phyloP scores from a whole-genome alignment of 768 basidiomycete genomes.

The Tylopilus cervinicoccineus region DNA sequence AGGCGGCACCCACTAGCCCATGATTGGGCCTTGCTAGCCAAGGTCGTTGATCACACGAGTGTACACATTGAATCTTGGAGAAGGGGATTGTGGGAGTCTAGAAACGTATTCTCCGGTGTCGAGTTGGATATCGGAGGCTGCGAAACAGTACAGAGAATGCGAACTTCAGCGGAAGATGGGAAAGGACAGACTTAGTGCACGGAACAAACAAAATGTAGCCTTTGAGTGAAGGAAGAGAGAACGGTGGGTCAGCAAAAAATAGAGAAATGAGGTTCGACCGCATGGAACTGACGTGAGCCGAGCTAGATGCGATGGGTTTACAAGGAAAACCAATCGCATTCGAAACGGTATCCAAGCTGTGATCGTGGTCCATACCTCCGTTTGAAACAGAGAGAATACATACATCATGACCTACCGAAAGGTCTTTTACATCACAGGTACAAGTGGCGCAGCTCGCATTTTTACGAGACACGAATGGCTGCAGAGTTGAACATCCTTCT shows the following conservation, averaged over 20 bases:
- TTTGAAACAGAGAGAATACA: not conserved
- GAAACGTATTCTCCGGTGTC: conserved; percentile 29
- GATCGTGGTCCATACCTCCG: not conserved
- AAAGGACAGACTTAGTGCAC: conserved; percentile 3
- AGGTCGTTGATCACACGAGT: conserved; percentile 45
- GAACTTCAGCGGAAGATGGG: not conserved
- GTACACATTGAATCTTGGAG: conserved; percentile 42
- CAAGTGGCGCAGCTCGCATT: not conserved
- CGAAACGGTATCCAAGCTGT: not conserved
- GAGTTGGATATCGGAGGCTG: conserved; percentile 11
- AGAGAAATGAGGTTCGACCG: not conserved
- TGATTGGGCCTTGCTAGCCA: conserved; percentile 43
- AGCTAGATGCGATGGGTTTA: not conserved
- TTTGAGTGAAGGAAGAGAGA: not conserved
- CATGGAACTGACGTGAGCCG: not conserved
- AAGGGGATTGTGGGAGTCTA: conserved; percentile 46
- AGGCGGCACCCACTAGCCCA: conserved; percentile 53
- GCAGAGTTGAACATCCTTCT: not conserved
- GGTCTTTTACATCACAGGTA: conserved; percentile 8
- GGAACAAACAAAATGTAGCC: too few species aligned
- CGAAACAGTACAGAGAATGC: too few species aligned
- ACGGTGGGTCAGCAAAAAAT: not conserved
- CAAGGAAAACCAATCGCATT: not conserved
- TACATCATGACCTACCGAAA: conserved; percentile 2
- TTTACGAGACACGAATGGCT: too few species aligned